Evolutionary conservation across 1,284 basidiomycete species (phyloP).

Genomic region (Stygiomarasmius scandens): DNA sequence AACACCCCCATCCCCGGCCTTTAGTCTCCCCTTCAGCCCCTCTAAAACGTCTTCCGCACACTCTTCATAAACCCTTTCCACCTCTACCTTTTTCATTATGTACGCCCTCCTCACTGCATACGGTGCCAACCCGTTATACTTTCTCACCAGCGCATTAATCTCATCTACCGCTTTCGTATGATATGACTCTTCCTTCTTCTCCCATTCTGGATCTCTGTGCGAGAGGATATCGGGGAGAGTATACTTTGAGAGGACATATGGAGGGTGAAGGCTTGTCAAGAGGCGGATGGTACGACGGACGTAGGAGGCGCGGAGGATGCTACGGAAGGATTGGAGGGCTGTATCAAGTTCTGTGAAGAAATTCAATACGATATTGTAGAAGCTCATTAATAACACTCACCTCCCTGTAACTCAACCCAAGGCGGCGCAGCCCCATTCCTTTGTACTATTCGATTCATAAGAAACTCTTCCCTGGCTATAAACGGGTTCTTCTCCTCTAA

Average conservation of each 20-base stretch:
- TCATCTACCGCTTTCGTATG: conserved; percentile 72
- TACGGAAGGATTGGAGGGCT: conserved; percentile 64
- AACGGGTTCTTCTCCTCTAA: conserved; percentile 81
- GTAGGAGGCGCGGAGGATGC: conserved; percentile 67
- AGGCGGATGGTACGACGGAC: conserved; percentile 64
- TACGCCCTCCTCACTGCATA: conserved; percentile 70
- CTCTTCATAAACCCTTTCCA: conserved; percentile 57
- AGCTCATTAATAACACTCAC: conserved; percentile 39
- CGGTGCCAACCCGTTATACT: conserved; percentile 82
- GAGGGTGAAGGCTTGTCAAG: conserved; percentile 51
- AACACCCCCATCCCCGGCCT: background rate
- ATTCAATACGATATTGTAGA: background rate
- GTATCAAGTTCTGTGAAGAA: conserved; percentile 36
- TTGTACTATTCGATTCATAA: conserved; percentile 90
- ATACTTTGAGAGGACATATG: conserved; percentile 43
- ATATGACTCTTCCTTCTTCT: conserved; percentile 67
- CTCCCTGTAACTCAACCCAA: conserved; percentile 86
- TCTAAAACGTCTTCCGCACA: conserved; percentile 55
- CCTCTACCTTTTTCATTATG: conserved; percentile 57
- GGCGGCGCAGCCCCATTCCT: conserved; percentile 86
- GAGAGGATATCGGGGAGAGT: conserved; percentile 46
- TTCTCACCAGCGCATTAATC: conserved; percentile 73
- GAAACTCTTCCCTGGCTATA: conserved; percentile 74
- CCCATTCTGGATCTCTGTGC: conserved; percentile 77
- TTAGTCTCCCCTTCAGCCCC: conserved; percentile 37